Conservation (phyloP, 164 flowering plant genomes). For the Platanus orientalis region DNA sequence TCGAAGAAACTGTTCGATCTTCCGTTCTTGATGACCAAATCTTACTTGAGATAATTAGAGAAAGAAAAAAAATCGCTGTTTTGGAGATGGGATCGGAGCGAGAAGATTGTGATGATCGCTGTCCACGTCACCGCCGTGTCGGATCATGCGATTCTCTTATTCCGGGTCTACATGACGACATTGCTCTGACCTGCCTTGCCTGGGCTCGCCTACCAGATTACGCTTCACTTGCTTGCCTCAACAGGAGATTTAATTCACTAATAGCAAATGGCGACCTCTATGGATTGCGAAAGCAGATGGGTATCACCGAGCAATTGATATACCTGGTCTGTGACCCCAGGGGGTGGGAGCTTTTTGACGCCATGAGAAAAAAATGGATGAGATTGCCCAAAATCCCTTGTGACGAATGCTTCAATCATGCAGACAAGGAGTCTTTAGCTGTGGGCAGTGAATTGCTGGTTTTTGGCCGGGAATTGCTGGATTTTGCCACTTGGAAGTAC, state of each 20-base stretch:
- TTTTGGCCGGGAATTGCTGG: constrained; percentile 54
- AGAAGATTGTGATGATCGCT: background rate
- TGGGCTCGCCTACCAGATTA: constrained; percentile 47
- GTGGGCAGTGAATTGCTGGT: constrained; percentile 62
- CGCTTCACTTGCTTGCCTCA: constrained; percentile 40
- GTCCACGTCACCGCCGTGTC: background rate
- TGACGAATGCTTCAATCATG: constrained; percentile 60
- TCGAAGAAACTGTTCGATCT: background rate
- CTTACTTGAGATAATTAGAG: background rate
- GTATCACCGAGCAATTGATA: constrained; percentile 55
- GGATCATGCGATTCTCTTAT: constrained; percentile 11
- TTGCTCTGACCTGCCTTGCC: constrained; percentile 38
- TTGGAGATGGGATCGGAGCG: background rate
- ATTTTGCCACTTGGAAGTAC: constrained; percentile 58
- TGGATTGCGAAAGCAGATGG: constrained; percentile 42
- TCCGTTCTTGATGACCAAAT: background rate
- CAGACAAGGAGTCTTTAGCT: constrained; percentile 69
- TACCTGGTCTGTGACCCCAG: constrained; percentile 51
- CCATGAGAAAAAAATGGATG: constrained; percentile 47
- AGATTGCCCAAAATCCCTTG: constrained; percentile 55
- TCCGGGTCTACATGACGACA: constrained; percentile 34
- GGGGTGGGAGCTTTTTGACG: constrained; percentile 64
- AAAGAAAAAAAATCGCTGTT: background rate
- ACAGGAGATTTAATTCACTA: constrained; percentile 35
- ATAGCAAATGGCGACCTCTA: constrained; percentile 44